Percentiles rank a stretch among this genome's conserved stretches.
phyloP scores from a whole-genome alignment of 805 yeast genomes.

The Nakazawaea ambrosiae region DNA sequence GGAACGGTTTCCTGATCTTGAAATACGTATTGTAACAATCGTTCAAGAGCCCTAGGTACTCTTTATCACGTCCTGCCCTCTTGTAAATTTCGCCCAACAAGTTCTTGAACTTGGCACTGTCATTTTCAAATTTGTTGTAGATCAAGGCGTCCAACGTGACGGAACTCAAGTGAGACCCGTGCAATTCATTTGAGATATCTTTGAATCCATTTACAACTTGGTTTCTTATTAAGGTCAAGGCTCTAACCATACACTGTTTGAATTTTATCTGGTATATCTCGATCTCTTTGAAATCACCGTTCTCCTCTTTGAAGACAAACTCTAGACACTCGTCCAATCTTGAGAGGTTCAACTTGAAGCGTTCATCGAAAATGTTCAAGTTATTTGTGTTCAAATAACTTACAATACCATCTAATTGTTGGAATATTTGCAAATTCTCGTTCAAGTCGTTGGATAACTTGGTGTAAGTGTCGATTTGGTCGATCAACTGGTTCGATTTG shows the following conservation, averaged over 20 bases:
- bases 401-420: constrained; percentile 63
- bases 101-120: constrained; percentile 14
- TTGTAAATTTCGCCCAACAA: constrained; percentile 21
- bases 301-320: constrained; percentile 48
- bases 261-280: constrained; percentile 66
- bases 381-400: constrained; percentile 61
- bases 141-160: constrained; percentile 56
- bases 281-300: constrained; percentile 52
- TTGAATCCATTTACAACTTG: constrained; percentile 45
- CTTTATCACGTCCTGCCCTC: constrained; percentile 19
- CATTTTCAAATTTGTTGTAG: constrained; percentile 53
- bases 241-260: constrained; percentile 77
- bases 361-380: constrained; percentile 54
- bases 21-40: constrained; percentile 66
- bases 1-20: constrained; percentile 42
- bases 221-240: constrained; percentile 67
- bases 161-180: constrained; percentile 17
- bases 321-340: constrained; percentile 61
- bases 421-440: constrained; percentile 51
- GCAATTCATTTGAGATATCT: constrained; percentile 20
- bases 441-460: constrained; percentile 38
- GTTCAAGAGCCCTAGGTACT: constrained; percentile 57
- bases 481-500: constrained; percentile 43
- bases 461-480: constrained; percentile 35
- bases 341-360: constrained; percentile 42